These are phyloP conservation scores for Phytopythium chamaehyphon DNA, from an alignment of 352 stramenopile species.

Conservation along the genomic window DNA sequence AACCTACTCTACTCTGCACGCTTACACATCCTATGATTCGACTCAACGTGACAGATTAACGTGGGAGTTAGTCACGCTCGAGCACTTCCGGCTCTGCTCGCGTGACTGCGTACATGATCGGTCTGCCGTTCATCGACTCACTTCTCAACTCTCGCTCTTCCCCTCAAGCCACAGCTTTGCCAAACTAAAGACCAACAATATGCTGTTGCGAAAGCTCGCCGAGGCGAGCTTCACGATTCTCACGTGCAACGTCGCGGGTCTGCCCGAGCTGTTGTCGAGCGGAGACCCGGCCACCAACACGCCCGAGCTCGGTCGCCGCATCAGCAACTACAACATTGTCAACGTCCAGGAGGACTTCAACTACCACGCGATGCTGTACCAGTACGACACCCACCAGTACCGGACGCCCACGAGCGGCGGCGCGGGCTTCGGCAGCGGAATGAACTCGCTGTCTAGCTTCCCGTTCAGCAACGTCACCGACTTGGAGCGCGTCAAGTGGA, in stretches of 20 bases:
- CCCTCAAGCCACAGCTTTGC: neutral
- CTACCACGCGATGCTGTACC: conserved; percentile 39
- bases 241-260: conserved; percentile 39
- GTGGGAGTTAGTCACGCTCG: neutral
- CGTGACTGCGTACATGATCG: neutral
- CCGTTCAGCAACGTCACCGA: conserved; percentile 31
- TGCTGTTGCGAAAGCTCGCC: conserved; percentile 3
- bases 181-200: neutral
- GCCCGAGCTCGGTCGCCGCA: conserved; percentile 39
- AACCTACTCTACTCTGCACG: too few relatives aligned
- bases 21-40: too few relatives aligned
- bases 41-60: too few relatives aligned
- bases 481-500: conserved; percentile 40
- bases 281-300: conserved; percentile 37
- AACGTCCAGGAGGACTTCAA: conserved; percentile 44
- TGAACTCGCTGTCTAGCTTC: conserved; percentile 45
- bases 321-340: conserved; percentile 27
- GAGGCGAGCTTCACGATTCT: conserved; percentile 11
- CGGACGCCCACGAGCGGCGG: conserved; percentile 43
- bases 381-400: conserved; percentile 33
- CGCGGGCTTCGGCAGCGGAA: conserved; percentile 34
- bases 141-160: neutral
- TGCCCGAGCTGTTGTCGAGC: conserved; percentile 42
- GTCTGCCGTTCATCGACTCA: neutral
- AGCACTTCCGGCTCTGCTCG: neutral